Evolutionary conservation across 2,329 filamentous ascomycete genomes (phyloP).

Genomic region (Pseudogymnoascus sp.): DNA sequence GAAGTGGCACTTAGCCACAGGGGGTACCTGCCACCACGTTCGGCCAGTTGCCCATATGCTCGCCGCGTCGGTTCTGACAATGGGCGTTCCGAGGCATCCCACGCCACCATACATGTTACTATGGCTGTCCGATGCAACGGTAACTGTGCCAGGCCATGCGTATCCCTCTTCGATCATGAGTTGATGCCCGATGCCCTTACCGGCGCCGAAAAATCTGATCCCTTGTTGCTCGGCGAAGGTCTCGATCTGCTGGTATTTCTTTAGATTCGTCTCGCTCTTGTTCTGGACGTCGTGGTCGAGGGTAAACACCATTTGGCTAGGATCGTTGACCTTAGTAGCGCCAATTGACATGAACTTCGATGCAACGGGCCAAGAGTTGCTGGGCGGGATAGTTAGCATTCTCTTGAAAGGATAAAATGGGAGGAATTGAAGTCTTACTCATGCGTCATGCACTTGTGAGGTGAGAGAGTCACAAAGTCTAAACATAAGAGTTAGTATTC

Average conservation of each 20-base stretch:
- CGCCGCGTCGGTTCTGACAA: conserved; percentile 83
- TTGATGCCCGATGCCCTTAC: conserved; percentile 81
- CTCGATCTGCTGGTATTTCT: conserved; percentile 77
- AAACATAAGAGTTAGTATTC: background rate
- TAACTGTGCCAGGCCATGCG: conserved; percentile 78
- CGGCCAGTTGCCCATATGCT: conserved; percentile 74
- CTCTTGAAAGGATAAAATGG: no score
- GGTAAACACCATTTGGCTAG: conserved; percentile 70
- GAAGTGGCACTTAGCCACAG: conserved; percentile 72
- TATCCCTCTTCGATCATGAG: conserved; percentile 82
- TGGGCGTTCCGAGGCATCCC: conserved; percentile 66
- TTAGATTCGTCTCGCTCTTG: conserved; percentile 66
- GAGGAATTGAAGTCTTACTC: conserved; percentile 35
- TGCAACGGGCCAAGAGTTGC: conserved; percentile 68
- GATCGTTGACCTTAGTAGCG: conserved; percentile 64
- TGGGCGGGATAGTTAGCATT: background rate
- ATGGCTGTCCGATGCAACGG: conserved; percentile 73
- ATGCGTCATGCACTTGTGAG: conserved; percentile 75
- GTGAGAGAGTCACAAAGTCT: conserved; percentile 74
- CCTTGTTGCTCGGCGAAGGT: conserved; percentile 74
- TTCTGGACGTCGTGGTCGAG: conserved; percentile 89
- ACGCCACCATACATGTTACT: conserved; percentile 80
- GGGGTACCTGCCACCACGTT: conserved; percentile 87
- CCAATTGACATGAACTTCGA: conserved; percentile 77
- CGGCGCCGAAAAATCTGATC: conserved; percentile 69